Conservation (phyloP, 148 eudicot genomes). For the Pouteria glomerata region DNA sequence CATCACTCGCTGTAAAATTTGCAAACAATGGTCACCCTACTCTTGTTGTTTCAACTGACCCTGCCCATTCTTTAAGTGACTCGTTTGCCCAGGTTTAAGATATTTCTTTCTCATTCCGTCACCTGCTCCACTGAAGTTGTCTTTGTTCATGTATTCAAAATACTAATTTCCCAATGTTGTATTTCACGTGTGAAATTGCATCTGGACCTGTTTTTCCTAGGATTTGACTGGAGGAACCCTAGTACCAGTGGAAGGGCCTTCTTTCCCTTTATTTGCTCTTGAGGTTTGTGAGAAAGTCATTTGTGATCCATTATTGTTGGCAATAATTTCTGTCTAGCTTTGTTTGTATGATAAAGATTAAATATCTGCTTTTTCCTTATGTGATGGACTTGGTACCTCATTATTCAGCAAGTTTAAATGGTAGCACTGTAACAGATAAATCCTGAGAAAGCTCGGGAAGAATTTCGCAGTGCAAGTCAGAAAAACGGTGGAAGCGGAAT, state of each 20-base stretch:
- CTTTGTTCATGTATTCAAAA: neutral
- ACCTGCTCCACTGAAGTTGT: neutral
- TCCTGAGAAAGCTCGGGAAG: slow-evolving; percentile 91
- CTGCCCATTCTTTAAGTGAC: slow-evolving; percentile 97
- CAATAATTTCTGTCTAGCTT: neutral
- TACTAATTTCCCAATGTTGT: neutral
- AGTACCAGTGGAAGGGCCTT: slow-evolving; percentile 84
- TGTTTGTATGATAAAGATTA: neutral
- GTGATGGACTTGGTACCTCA: neutral
- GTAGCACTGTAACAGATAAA: slow-evolving; percentile 56
- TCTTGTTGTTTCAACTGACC: slow-evolving; percentile 96
- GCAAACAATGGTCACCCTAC: slow-evolving; percentile 98
- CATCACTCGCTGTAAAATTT: slow-evolving; percentile 95
- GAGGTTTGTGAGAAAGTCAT: slow-evolving; percentile 49
- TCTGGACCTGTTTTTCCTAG: slow-evolving; percentile 27
- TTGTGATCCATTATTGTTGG: neutral
- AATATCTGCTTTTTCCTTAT: neutral
- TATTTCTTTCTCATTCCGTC: slow-evolving; percentile 1
- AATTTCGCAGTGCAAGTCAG: slow-evolving; percentile 67
- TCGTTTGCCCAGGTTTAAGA: slow-evolving; percentile 86
- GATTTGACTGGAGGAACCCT: slow-evolving; percentile 86
- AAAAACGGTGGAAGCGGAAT: slow-evolving; percentile 71
- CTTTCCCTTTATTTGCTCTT: slow-evolving; percentile 79
- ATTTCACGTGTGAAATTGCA: neutral
- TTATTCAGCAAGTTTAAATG: slow-evolving; percentile 21